phyloP scores from a whole-genome alignment of 805 yeast species.

The Isabelozyma gotoi region DNA sequence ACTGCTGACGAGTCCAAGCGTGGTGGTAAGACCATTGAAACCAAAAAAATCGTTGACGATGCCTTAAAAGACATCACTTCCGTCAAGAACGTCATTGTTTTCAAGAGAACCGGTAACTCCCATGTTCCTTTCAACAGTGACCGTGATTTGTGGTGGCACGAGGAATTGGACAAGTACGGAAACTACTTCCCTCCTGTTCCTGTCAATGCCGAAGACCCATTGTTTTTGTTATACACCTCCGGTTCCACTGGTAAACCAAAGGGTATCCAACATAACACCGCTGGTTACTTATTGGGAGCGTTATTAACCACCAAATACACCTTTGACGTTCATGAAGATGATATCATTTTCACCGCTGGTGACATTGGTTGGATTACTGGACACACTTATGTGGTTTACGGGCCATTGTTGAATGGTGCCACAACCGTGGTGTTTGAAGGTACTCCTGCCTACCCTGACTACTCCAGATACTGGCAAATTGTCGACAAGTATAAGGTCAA shows the following conservation, averaged over 20 bases:
- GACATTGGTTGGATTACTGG: constrained; percentile 99
- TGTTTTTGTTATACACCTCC: constrained; percentile 92
- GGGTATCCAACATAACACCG: constrained; percentile 95
- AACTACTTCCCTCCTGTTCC: constrained; percentile 85
- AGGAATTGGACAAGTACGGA: constrained; percentile 76
- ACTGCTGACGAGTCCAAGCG: constrained; percentile 95
- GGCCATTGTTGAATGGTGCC: constrained; percentile 84
- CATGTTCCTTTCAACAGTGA: constrained; percentile 71
- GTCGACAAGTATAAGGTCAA: constrained; percentile 89
- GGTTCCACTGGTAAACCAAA: constrained; percentile 99
- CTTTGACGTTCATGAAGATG: constrained; percentile 88
- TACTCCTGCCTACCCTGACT: constrained; percentile 95
- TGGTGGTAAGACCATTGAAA: constrained; percentile 91
- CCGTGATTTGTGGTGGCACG: constrained; percentile 96
- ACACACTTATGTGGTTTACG: constrained; percentile 93
- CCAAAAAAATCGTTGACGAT: constrained; percentile 94
- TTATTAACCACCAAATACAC: constrained; percentile 88
- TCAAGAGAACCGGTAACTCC: constrained; percentile 79
- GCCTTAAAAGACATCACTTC: constrained; percentile 73
- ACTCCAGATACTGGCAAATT: constrained; percentile 95
- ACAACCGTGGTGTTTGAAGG: constrained; percentile 94
- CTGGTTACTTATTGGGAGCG: constrained; percentile 92
- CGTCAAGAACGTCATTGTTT: constrained; percentile 83
- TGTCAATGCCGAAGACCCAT: constrained; percentile 89
- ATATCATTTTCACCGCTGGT: constrained; percentile 92